Percentiles rank a stretch among this genome's conserved stretches.
Conservation (phyloP, 139 green algal species). For the Chlamydomonas sp. region DNA sequence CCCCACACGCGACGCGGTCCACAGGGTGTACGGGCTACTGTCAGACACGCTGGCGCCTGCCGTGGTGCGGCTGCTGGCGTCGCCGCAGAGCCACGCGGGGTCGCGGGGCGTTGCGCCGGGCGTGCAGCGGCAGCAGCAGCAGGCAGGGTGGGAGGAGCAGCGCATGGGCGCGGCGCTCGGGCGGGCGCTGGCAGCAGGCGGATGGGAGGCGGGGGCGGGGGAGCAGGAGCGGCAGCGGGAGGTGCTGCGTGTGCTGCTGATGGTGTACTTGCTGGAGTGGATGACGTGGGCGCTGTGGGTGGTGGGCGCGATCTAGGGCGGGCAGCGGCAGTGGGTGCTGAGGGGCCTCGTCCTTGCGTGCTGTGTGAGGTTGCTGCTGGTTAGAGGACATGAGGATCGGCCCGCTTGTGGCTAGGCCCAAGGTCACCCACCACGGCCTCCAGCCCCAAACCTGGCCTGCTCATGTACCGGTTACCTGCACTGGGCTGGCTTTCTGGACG, state of each 20-base stretch:
- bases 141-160: neutral
- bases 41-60: neutral
- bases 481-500: no score
- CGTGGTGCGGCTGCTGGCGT: neutral
- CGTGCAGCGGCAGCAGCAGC: no score
- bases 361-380: no score
- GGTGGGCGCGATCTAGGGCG: neutral
- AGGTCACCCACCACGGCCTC: no score
- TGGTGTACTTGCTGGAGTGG: neutral
- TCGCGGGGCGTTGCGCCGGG: neutral
- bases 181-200: neutral
- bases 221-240: neutral
- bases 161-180: neutral
- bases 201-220: neutral
- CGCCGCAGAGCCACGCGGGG: neutral
- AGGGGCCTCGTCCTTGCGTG: no score
- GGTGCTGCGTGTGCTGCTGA: slow-evolving; percentile 10
- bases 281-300: neutral
- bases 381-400: no score
- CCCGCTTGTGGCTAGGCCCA: no score
- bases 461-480: no score
- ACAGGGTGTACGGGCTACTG: neutral
- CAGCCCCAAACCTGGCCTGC: no score
- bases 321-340: no score
- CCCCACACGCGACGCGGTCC: no score